Evolutionary conservation across 148 eudicot species (phyloP).

Genomic region (Spergularia bocconei): DNA sequence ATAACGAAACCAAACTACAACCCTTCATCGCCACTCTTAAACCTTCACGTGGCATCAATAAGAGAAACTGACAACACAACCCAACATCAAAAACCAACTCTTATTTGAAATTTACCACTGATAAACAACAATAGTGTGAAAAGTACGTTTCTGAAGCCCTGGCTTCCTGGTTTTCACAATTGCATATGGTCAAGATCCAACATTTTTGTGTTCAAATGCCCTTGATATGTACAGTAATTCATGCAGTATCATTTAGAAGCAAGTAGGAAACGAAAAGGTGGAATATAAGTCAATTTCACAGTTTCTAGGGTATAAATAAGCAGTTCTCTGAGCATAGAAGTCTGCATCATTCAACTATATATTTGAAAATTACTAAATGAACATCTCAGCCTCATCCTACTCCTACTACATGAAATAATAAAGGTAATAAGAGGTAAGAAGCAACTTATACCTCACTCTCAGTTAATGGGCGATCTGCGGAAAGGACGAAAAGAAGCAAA

Average conservation of each 20-base stretch:
- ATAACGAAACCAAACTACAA: too few species aligned
- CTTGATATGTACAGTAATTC: not conserved
- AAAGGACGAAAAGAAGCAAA: conserved; percentile 88
- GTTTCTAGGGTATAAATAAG: not conserved
- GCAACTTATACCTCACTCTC: conserved; percentile 79
- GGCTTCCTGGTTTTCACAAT: not conserved
- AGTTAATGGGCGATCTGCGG: conserved; percentile 95
- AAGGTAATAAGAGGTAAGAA: conserved; percentile 1
- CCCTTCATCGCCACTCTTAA: too few species aligned
- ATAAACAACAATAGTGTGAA: not conserved
- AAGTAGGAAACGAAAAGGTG: not conserved
- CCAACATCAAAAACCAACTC: too few species aligned
- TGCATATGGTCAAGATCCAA: not conserved
- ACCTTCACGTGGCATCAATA: too few species aligned
- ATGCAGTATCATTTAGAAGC: conserved; percentile 1
- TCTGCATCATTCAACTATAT: not conserved
- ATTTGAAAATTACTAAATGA: not conserved
- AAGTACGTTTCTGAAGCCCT: not conserved
- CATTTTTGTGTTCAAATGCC: not conserved
- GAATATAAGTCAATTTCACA: not conserved
- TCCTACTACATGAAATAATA: not conserved
- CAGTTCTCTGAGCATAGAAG: not conserved
- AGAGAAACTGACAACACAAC: too few species aligned
- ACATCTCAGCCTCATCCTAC: conserved; percentile 2
- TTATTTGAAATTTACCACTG: not conserved